Evolutionary conservation across 495 filamentous ascomycete genomes (phyloP).

Genomic region (Aspergillus taichungensis): DNA sequence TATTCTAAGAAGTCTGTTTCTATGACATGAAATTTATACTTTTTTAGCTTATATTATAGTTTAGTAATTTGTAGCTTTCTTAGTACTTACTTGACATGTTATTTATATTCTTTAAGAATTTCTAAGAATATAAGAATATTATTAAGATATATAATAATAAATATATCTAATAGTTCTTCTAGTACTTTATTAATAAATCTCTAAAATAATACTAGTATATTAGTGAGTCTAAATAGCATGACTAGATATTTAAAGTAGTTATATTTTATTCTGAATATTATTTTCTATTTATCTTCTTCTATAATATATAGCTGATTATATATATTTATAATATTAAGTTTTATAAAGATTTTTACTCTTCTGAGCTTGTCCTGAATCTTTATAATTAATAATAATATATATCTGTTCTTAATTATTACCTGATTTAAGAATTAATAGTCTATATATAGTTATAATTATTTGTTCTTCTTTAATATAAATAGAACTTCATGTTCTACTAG

Average conservation of each 20-base stretch:
- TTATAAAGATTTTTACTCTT: constrained; percentile 5
- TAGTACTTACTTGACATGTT: too few relatives aligned
- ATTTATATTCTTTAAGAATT: too few relatives aligned
- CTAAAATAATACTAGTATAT: constrained; percentile 9
- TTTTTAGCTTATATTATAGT: too few relatives aligned
- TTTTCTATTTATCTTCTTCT: constrained; percentile 12
- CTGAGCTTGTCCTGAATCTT: too few relatives aligned
- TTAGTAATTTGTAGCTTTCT: too few relatives aligned
- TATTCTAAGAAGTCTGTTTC: too few relatives aligned
- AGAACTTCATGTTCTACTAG: neutral
- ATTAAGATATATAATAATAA: too few relatives aligned
- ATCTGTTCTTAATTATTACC: neutral
- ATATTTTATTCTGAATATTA: constrained; percentile 9
- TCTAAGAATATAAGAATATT: too few relatives aligned
- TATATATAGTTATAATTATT: constrained; percentile 8
- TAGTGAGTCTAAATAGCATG: constrained; percentile 12
- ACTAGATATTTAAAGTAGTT: constrained; percentile 10
- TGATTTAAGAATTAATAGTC: constrained; percentile 2
- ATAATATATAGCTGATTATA: constrained; percentile 13
- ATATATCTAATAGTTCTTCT: too few relatives aligned
- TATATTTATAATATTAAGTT: constrained; percentile 15
- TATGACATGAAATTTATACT: too few relatives aligned
- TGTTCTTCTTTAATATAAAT: constrained; percentile 13
- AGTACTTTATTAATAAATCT: constrained; percentile 3
- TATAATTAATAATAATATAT: neutral